Evolutionary conservation across 768 basidiomycete genomes (phyloP), one percentile per base, ranked within the genome.

Genomic region (Podaxis sp.): DNA sequence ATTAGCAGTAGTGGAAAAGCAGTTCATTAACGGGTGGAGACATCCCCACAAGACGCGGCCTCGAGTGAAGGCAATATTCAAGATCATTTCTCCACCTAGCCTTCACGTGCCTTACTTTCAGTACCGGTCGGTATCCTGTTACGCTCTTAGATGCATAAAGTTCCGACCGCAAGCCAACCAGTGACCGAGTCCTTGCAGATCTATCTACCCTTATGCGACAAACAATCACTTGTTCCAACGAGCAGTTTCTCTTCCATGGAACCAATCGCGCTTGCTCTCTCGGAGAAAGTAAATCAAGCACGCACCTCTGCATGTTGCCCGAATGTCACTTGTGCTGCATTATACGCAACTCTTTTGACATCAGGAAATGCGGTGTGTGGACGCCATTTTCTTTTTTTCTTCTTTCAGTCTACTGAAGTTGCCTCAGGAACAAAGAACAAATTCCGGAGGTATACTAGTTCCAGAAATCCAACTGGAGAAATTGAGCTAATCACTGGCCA

Each of bases 171-270:
- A 32, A 11, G 59, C 42, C 35, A 14, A 14, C 28, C 59, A 79
- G 77, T 35, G 72, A 72, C 13, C 62, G 65, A n/a, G 70, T 76
- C 27, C 59, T 67, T 36, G 61, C 5, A 5, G 57, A 51, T 71
- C 1, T 70, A 71, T 32, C 70, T 68, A 13, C 38, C 53, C 59
- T 23, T 61, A 62, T 63, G 27, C 59, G 53, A 62, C 66, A 48
- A 62, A 64, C 40, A 13, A 62, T 66, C 42, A 68, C 70, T 57
- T 67, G 73, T 14, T 78, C 76, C 40, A 82, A 83, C 63, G 87
- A 88, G 69, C 79, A 79, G 63, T 71, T 87, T 1, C 76, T 87
- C 27, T 89, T 88, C 66, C 87, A 89, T 69, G 87, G 87, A n/a
- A 89, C 86, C 13, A 82, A 78, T 55, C 78, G 86, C 54, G 73